These are phyloP conservation scores for Trypanosoma avium DNA, from an alignment of 208 protist genomes.

Conservation along the genomic window DNA sequence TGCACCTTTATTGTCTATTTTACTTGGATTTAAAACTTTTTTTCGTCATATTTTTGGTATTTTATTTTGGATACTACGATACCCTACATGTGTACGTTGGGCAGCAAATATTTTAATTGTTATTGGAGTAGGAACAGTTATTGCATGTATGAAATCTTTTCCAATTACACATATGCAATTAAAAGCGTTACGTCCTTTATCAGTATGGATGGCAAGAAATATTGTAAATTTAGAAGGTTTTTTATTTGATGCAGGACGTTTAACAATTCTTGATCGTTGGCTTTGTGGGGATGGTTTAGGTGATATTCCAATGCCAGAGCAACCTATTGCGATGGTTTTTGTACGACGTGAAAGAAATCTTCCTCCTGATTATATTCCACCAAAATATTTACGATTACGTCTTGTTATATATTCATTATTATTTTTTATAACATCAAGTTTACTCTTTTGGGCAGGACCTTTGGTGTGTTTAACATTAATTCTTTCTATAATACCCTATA, in stretches of 20 bases:
- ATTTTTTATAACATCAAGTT: constrained; percentile 36
- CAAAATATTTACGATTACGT: constrained; percentile 35
- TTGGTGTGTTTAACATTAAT: constrained; percentile 32
- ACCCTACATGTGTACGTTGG: neutral
- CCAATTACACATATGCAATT: constrained; percentile 55
- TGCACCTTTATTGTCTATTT: neutral
- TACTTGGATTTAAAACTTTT: neutral
- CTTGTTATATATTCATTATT: constrained; percentile 50
- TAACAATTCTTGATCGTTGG: constrained; percentile 36
- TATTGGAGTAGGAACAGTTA: constrained; percentile 21
- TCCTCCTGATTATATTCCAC: constrained; percentile 22
- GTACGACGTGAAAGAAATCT: constrained; percentile 42
- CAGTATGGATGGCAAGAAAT: constrained; percentile 36
- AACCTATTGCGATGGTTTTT: constrained; percentile 33
- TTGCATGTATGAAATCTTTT: constrained; percentile 29
- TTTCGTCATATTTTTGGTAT: neutral
- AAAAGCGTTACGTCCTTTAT: constrained; percentile 36
- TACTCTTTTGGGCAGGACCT: constrained; percentile 49
- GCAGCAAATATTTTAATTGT: constrained; percentile 19
- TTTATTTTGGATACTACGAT: neutral
- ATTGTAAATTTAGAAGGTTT: constrained; percentile 60
- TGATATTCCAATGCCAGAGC: constrained; percentile 39
- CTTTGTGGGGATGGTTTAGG: constrained; percentile 31
- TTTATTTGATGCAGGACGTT: constrained; percentile 61
- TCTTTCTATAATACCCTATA: constrained; percentile 13